Evolutionary conservation across 352 stramenopile species (phyloP), one percentile per base, ranked within the genome.

Genomic region (Globisporangium orthogonon): DNA sequence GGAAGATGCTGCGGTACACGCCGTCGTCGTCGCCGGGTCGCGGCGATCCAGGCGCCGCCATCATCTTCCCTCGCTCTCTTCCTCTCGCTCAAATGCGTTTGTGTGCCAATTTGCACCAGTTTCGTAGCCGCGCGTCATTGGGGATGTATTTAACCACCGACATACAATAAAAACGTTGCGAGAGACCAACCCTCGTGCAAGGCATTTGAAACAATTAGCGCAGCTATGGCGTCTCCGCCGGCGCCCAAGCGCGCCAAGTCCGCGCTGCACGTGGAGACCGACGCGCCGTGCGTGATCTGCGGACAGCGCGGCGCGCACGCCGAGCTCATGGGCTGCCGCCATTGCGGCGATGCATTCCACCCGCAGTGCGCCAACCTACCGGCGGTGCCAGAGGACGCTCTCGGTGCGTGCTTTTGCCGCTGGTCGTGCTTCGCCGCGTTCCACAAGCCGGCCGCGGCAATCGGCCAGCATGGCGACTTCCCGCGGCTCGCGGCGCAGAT

Each of bases 1-100:
- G 83, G 63, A 94, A 94, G 50, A 94, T 65, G 2, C 81, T 91
- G 54, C 81, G 83, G 62, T 94, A 94, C 53, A 91, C 76, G 58
- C 83, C 81, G 57, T 87, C 77, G 62, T 83, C 71, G 17, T 82
- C 65, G 47, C 17, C 54, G 44, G 44, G 78, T 9, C 79, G 79
- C 37, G 79, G 79, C 37, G 79, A 87, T 15, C 77, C 77, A 3
- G 77, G 77, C n/a, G 44, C n/a, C 2, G 44, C 44, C 77, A 88
- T 84, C 9, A 83, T 60, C 73, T 9, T 37, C 23, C 23, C 23
- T 23, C 23, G 0, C 23, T 23, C 23, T 23, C 23, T 23, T 23
- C 23, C 23, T 23, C 23, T 23, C 23, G 23, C 23, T 23, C 23
- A 23, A 9, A 37, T 37, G 33, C 6, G 10, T 9, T 37, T 37